Conservation (phyloP, 768 basidiomycete genomes). For the Phylloporus sp. region DNA sequence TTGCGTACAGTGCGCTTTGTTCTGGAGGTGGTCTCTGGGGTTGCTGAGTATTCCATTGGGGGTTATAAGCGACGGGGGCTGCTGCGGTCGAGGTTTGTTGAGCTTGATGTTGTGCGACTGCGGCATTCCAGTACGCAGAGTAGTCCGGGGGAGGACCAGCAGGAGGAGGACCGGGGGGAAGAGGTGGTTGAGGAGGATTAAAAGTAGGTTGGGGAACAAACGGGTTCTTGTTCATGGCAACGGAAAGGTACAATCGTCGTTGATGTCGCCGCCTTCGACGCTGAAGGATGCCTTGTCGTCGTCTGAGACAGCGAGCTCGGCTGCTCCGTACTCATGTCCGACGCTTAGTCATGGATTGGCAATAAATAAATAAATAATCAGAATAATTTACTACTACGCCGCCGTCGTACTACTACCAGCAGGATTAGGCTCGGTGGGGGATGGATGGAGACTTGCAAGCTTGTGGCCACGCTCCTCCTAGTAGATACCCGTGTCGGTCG, state of each 20-base stretch:
- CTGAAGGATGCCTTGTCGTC: conserved; percentile 14
- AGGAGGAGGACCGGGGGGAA: conserved; percentile 77
- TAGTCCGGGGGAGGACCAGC: conserved; percentile 72
- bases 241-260: conserved; percentile 4
- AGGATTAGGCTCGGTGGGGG: background rate
- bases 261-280: conserved; percentile 9
- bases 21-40: conserved; percentile 66
- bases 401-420: background rate
- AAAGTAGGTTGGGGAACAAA: conserved; percentile 68
- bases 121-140: conserved; percentile 69
- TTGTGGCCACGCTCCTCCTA: conserved; percentile 22
- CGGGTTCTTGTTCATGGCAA: conserved; percentile 77
- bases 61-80: conserved; percentile 48
- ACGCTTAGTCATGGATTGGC: conserved; percentile 28
- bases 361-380: background rate
- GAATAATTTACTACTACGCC: background rate
- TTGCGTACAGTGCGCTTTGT: conserved; percentile 82
- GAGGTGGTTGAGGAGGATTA: conserved; percentile 66
- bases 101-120: conserved; percentile 44
- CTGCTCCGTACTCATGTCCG: conserved; percentile 7
- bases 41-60: conserved; percentile 64
- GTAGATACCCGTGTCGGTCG: background rate
- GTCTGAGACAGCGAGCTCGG: conserved; percentile 22
- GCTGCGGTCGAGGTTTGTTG: conserved; percentile 30
- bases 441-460: conserved; percentile 9